phyloP scores from a whole-genome alignment of 2,329 filamentous ascomycete genomes.

The Neofusicoccum umdonicola region DNA sequence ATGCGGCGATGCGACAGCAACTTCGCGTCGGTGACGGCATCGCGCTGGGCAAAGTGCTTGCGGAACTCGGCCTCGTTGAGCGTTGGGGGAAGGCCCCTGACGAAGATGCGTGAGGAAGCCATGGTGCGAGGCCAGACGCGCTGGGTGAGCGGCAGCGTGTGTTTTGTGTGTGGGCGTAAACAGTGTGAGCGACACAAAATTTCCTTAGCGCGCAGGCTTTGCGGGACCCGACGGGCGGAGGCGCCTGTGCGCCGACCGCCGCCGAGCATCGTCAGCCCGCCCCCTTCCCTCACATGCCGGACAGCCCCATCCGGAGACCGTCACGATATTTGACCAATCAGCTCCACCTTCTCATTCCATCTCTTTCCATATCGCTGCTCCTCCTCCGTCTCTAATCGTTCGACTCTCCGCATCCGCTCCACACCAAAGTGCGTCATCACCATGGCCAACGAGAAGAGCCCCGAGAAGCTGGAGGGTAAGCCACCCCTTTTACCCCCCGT shows the following conservation, averaged over 20 bases:
- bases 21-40: conserved; percentile 85
- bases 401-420: neutral
- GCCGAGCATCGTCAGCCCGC: conserved; percentile 5
- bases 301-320: conserved; percentile 11
- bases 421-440: conserved; percentile 19
- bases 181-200: conserved; percentile 3
- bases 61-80: conserved; percentile 82
- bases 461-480: conserved; percentile 76
- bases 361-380: conserved; percentile 10
- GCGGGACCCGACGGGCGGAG: neutral
- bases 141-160: neutral
- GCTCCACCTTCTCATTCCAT: conserved; percentile 1
- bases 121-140: conserved; percentile 35
- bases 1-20: conserved; percentile 86
- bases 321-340: conserved; percentile 15
- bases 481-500: conserved; percentile 22
- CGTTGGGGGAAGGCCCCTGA: conserved; percentile 75
- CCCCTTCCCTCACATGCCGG: conserved; percentile 4
- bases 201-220: neutral
- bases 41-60: conserved; percentile 80
- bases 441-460: conserved; percentile 41
- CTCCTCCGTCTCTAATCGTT: neutral
- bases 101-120: conserved; percentile 74
- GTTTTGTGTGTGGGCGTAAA: conserved; percentile 15
- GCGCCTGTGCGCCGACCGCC: neutral